Conservation (phyloP, 179 eudicot genomes). For the Vitellaria paradoxa region DNA sequence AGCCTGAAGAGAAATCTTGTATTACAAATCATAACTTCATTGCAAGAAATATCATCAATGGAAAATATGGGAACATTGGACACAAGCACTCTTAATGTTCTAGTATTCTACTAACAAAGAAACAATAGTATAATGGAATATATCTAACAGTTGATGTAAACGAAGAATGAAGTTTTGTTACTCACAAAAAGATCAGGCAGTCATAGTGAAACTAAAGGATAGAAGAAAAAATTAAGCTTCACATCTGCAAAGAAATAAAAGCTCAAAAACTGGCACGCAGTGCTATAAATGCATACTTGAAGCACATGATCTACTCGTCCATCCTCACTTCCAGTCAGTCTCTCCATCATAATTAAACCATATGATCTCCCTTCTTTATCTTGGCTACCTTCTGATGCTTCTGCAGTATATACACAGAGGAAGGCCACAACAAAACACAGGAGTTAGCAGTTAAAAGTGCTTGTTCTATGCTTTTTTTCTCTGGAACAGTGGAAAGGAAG, state of each 20-base stretch:
- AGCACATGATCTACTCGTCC: constrained; percentile 91
- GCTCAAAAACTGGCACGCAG: constrained; percentile 1
- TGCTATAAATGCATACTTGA: constrained; percentile 51
- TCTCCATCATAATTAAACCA: constrained; percentile 89
- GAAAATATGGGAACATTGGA: background rate
- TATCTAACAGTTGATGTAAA: background rate
- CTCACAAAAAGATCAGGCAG: constrained; percentile 1
- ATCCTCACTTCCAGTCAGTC: constrained; percentile 69
- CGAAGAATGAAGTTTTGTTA: background rate
- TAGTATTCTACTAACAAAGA: background rate
- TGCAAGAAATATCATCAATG: background rate
- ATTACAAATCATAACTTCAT: background rate
- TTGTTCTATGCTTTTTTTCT: background rate
- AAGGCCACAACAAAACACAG: background rate
- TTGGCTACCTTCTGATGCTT: constrained; percentile 41
- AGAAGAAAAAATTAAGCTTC: background rate
- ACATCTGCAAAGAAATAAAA: constrained; percentile 1
- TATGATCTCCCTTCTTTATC: constrained; percentile 62
- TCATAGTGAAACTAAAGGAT: background rate
- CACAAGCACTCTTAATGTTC: background rate
- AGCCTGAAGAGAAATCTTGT: background rate
- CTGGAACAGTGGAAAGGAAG: background rate
- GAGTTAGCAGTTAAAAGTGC: background rate
- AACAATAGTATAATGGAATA: background rate
- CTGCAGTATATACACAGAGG: constrained; percentile 35